Conservation (phyloP, 768 basidiomycete genomes). For the Podaxis sp. region DNA sequence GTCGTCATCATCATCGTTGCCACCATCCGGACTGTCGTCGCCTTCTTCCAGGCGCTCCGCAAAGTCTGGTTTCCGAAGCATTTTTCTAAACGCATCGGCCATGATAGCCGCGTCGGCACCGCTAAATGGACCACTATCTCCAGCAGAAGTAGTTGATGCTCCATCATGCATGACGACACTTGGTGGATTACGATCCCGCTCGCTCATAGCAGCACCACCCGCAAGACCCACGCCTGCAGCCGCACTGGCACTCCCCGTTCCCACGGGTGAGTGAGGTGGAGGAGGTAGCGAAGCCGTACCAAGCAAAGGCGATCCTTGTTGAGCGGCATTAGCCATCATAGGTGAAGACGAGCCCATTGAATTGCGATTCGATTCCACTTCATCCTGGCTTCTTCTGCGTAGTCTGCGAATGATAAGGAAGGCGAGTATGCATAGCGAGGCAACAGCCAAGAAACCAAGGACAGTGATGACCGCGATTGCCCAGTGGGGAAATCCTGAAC, state of each 20-base stretch:
- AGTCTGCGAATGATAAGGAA: constrained; percentile 76
- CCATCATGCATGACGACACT: constrained; percentile 64
- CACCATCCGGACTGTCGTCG: constrained; percentile 51
- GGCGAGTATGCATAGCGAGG: constrained; percentile 61
- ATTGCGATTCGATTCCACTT: constrained; percentile 55
- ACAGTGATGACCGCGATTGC: constrained; percentile 90
- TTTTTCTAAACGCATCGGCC: constrained; percentile 89
- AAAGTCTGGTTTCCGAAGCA: constrained; percentile 88
- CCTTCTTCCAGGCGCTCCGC: constrained; percentile 70
- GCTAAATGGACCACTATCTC: constrained; percentile 72
- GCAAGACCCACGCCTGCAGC: constrained; percentile 14
- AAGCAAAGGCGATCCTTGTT: constrained; percentile 47
- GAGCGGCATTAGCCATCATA: constrained; percentile 71
- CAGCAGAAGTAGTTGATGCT: constrained; percentile 65
- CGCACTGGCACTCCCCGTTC: constrained; percentile 15
- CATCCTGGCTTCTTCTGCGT: constrained; percentile 46
- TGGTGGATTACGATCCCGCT: constrained; percentile 34
- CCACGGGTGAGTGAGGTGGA: constrained; percentile 14
- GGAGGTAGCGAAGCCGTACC: constrained; percentile 25
- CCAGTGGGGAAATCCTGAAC: constrained; percentile 74
- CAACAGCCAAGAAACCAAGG: constrained; percentile 81
- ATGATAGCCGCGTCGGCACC: constrained; percentile 89
- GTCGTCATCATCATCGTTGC: constrained; percentile 30
- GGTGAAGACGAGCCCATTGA: constrained; percentile 81
- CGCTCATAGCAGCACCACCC: constrained; percentile 27